Percentiles rank a stretch among this genome's conserved stretches.
Conservation (phyloP, 1,284 basidiomycete genomes). For the Heterobasidion parviporum region DNA sequence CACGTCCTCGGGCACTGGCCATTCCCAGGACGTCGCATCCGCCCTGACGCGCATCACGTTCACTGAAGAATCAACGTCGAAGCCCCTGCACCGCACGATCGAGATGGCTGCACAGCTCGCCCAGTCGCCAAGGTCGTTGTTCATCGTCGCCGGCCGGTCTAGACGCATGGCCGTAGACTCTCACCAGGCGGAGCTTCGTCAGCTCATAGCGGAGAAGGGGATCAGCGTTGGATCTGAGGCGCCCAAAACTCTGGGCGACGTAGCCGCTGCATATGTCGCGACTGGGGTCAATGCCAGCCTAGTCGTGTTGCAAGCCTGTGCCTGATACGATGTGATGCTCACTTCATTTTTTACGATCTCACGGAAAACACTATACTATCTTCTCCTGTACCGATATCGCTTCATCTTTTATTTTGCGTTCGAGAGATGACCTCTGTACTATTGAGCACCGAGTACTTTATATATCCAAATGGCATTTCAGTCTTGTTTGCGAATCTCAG, state of each 20-base stretch:
- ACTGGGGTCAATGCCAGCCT: slow-evolving; percentile 43
- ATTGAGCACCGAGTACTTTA: too few relatives aligned
- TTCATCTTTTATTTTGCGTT: too few relatives aligned
- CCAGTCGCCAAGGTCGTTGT: slow-evolving; percentile 23
- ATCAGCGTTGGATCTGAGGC: slow-evolving; percentile 47
- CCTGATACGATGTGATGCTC: background rate
- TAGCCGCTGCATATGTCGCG: slow-evolving; percentile 58
- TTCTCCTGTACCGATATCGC: too few relatives aligned
- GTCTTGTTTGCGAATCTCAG: too few relatives aligned
- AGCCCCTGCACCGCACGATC: slow-evolving; percentile 49
- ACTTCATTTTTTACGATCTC: too few relatives aligned
- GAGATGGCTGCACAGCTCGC: slow-evolving; percentile 25
- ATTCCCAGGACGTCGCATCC: slow-evolving; percentile 21
- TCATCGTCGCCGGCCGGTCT: slow-evolving; percentile 70
- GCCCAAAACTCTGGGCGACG: slow-evolving; percentile 70
- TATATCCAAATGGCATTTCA: too few relatives aligned
- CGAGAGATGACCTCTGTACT: too few relatives aligned
- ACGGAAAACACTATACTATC: too few relatives aligned
- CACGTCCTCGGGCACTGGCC: slow-evolving; percentile 19
- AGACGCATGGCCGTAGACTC: slow-evolving; percentile 56
- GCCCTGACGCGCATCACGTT: slow-evolving; percentile 55
- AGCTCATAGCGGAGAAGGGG: slow-evolving; percentile 41
- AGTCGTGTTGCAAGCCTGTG: slow-evolving; percentile 50
- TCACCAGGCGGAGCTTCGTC: slow-evolving; percentile 48
- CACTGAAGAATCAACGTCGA: slow-evolving; percentile 31